Conservation (phyloP, 192 early-diverging fungal species). For the Thamnidium elegans region DNA sequence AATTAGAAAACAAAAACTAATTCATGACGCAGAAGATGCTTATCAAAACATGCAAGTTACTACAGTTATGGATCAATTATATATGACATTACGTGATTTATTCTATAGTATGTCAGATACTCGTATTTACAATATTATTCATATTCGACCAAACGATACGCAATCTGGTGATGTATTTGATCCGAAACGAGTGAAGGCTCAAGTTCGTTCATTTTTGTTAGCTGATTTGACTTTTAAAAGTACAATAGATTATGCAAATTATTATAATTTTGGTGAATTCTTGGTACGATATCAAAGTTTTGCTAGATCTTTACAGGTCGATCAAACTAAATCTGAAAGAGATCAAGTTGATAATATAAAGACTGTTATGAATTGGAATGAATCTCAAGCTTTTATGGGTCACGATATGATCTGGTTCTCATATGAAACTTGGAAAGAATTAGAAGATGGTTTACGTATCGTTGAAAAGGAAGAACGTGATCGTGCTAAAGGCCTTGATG, state of each 20-base stretch:
- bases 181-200: constrained; percentile 58
- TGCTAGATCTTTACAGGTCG: constrained; percentile 29
- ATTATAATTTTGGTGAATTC: constrained; percentile 72
- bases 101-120: constrained; percentile 75
- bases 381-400: constrained; percentile 51
- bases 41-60: constrained; percentile 42
- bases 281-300: constrained; percentile 59
- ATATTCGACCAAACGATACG: constrained; percentile 69
- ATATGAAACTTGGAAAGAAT: constrained; percentile 62
- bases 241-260: constrained; percentile 71
- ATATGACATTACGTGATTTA: constrained; percentile 72
- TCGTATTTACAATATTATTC: constrained; percentile 78
- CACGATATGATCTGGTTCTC: constrained; percentile 59
- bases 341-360: constrained; percentile 43
- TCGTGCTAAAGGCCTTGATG: constrained; percentile 32
- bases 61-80: constrained; percentile 56
- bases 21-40: constrained; percentile 27
- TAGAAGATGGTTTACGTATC: constrained; percentile 60
- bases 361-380: constrained; percentile 46
- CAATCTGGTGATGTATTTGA: constrained; percentile 55
- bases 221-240: constrained; percentile 65
- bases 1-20: constrained; percentile 25
- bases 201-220: constrained; percentile 67
- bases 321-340: constrained; percentile 27
- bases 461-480: constrained; percentile 63